Conservation (phyloP, 257 asterid species). For the Lantana camara region DNA sequence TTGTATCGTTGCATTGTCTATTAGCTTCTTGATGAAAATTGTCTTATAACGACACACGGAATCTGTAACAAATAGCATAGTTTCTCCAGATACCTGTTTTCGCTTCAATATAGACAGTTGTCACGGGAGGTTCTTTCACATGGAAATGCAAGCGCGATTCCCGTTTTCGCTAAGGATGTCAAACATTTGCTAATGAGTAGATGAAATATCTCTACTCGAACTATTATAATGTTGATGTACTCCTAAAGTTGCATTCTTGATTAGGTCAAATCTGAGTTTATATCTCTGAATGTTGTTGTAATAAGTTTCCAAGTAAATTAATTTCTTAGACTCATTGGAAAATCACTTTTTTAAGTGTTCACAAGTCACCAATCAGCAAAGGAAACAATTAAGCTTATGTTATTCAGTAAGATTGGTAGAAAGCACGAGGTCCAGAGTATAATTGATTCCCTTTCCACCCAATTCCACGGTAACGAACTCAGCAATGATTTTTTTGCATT, state of each 20-base stretch:
- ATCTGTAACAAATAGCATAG: neutral
- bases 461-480: slow-evolving; percentile 8
- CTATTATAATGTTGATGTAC: neutral
- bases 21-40: slow-evolving; percentile 3
- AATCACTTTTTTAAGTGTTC: neutral
- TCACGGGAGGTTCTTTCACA: neutral
- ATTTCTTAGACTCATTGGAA: neutral
- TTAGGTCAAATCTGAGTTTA: neutral
- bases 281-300: neutral
- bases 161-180: neutral
- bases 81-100: neutral
- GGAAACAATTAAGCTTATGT: neutral
- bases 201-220: neutral
- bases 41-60: neutral
- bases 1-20: neutral
- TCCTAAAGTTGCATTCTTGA: neutral
- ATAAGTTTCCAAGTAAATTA: neutral
- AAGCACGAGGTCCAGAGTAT: neutral
- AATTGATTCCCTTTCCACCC: neutral
- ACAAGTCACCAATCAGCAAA: slow-evolving; percentile 6
- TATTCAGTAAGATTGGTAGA: neutral
- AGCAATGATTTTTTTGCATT: neutral
- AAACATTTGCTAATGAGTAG: neutral
- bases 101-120: neutral
- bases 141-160: neutral